Conservation (phyloP, 108 stramenopile species). For the Hondaea fermentalgiana region DNA sequence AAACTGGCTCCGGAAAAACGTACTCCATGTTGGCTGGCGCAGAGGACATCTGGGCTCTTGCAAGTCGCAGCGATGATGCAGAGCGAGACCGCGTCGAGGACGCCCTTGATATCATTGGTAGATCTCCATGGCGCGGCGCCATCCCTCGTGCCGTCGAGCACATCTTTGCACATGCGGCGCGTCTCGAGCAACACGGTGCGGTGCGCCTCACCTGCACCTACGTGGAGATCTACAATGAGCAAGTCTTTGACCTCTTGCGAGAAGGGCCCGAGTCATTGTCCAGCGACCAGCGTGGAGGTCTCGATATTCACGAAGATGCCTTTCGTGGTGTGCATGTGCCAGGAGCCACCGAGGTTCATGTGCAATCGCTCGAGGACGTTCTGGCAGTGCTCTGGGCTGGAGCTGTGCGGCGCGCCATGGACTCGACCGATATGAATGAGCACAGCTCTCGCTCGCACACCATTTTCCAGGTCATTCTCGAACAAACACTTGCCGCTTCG, state of each 20-base stretch:
- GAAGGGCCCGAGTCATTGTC: not conserved
- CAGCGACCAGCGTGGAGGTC: not conserved
- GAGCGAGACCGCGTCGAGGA: not conserved
- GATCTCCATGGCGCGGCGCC: slow-evolving; percentile 33
- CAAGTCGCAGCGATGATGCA: not conserved
- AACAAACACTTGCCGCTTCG: slow-evolving; percentile 42
- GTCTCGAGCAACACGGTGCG: not conserved
- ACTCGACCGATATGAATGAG: slow-evolving; percentile 80
- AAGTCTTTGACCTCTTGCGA: slow-evolving; percentile 27
- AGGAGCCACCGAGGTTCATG: slow-evolving; percentile 65
- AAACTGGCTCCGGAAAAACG: slow-evolving; percentile 2
- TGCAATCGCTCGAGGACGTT: slow-evolving; percentile 68
- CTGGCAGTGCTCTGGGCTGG: slow-evolving; percentile 67
- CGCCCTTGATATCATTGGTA: not conserved
- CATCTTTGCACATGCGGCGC: slow-evolving; percentile 25
- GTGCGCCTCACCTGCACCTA: not conserved
- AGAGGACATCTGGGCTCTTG: not conserved
- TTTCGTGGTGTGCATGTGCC: slow-evolving; percentile 74
- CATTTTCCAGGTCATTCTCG: slow-evolving; percentile 56
- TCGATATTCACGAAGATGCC: slow-evolving; percentile 27
- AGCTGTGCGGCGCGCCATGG: slow-evolving; percentile 70
- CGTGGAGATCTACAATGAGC: slow-evolving; percentile 35
- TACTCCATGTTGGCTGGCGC: not conserved
- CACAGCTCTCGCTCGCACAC: slow-evolving; percentile 69
- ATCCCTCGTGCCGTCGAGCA: slow-evolving; percentile 57